Base-by-base conservation (phyloP, 495 filamentous ascomycete genomes). In the Chaetomium cochliodes region DNA sequence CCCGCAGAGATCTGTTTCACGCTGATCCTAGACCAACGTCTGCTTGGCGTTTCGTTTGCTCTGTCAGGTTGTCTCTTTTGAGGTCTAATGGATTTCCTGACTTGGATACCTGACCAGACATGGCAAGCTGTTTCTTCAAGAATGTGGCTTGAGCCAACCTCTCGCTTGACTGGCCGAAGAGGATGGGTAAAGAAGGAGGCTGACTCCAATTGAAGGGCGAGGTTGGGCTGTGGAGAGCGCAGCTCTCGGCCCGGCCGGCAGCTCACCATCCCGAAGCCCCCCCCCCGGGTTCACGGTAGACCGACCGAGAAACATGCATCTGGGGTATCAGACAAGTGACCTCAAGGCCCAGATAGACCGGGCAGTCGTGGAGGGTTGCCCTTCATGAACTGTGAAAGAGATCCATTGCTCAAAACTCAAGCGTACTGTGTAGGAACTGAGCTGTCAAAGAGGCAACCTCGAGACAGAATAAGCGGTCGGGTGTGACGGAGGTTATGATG, bases 11-110 rank as follows among this genome's bases (percentile, higher is more conserved):
- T 42, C 37, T n/a, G 59, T 62, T 62, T 62, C 59, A 52, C 33
- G 59, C 15, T 13, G 33, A 52, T 60, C 44, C 57, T 22, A 0
- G 6, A 12, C 7, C 30, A 20, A 11, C 20, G 0, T 9, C 15
- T 16, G 49, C 49, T 52, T 62, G 59, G 59, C 58, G 47, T 61
- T 53, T 62, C 49, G 59, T 53, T 53, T 52, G n/a, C 50, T 5
- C 42, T 25, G 4, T 12, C 33, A 37, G 8, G 33, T 37, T 47
- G n/a, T 5, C 15, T 2, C 25, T 49, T 13, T 49, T 13, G 53
- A 30, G 12, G 18, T 5, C 53, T 30, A 56, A 39, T 56, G 18
- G 22, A 23, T n/a, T 11, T 18, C 3, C 15, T 15, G 23, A 30
- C 23, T 23, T 33, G 4, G 11, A 23, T n/a, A 9, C 5, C 25